These are phyloP conservation scores for Macrocybe gigantea DNA, from an alignment of 768 basidiomycete species.

Conservation along the genomic window DNA sequence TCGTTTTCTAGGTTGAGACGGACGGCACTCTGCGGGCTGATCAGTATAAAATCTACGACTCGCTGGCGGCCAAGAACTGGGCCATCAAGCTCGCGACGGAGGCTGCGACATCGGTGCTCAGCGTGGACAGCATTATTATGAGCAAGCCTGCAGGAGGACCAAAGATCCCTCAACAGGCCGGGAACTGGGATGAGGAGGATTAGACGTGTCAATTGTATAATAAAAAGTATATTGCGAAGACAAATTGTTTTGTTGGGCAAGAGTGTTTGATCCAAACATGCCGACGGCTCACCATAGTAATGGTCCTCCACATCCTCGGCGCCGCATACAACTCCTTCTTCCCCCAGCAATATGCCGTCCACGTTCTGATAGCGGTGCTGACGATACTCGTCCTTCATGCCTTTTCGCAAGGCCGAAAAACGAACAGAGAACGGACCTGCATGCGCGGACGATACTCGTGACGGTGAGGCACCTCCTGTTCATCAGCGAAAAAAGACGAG, in stretches of 20 bases:
- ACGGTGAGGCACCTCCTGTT: slow-evolving; percentile 42
- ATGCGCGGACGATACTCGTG: slow-evolving; percentile 63
- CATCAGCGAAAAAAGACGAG: background rate
- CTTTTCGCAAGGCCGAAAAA: slow-evolving; percentile 65
- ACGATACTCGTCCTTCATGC: slow-evolving; percentile 44
- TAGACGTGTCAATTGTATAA: slow-evolving; percentile 10
- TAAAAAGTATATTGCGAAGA: background rate
- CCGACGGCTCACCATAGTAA: slow-evolving; percentile 11
- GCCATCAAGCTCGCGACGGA: slow-evolving; percentile 88
- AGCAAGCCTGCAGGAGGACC: slow-evolving; percentile 90
- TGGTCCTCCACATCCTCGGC: slow-evolving; percentile 50
- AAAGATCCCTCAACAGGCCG: slow-evolving; percentile 80
- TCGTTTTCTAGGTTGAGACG: slow-evolving; percentile 51
- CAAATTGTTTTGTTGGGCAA: background rate
- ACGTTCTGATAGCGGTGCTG: slow-evolving; percentile 39
- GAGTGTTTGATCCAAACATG: too few relatives aligned
- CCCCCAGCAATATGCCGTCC: slow-evolving; percentile 53
- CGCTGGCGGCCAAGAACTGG: slow-evolving; percentile 88
- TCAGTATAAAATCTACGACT: slow-evolving; percentile 71
- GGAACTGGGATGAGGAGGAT: slow-evolving; percentile 84
- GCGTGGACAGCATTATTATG: slow-evolving; percentile 97
- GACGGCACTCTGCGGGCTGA: slow-evolving; percentile 70
- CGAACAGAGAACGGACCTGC: slow-evolving; percentile 71
- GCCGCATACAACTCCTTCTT: slow-evolving; percentile 35
- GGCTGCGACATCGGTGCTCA: slow-evolving; percentile 84